A percentile compares a stretch with the other conserved stretches of the same genome.
Evolutionary conservation across 805 yeast species (phyloP).

Genomic region (Myxozyma sirexii): DNA sequence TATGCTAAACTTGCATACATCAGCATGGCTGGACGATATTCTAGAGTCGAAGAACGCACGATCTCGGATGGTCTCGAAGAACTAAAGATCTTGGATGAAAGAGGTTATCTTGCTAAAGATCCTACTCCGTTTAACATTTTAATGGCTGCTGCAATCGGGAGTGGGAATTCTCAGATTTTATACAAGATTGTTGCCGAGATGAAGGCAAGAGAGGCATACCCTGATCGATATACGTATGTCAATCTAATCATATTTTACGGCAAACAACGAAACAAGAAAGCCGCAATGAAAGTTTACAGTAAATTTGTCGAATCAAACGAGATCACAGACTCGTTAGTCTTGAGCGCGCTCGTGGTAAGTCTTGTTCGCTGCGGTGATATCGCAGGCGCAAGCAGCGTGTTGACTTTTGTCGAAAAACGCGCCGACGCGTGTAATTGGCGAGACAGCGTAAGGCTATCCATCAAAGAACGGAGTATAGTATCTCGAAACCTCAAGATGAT

Average conservation of each 20-base stretch:
- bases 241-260: slow-evolving; percentile 22
- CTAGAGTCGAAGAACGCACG: slow-evolving; percentile 21
- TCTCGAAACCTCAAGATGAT: slow-evolving; percentile 14
- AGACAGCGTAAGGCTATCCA: neutral
- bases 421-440: slow-evolving; percentile 19
- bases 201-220: slow-evolving; percentile 26
- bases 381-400: slow-evolving; percentile 37
- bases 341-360: slow-evolving; percentile 36
- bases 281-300: slow-evolving; percentile 22
- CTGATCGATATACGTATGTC: slow-evolving; percentile 43
- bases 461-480: neutral
- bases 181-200: slow-evolving; percentile 34
- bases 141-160: slow-evolving; percentile 37
- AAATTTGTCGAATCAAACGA: slow-evolving; percentile 32
- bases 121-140: slow-evolving; percentile 40
- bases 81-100: slow-evolving; percentile 16
- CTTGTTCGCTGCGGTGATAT: slow-evolving; percentile 36
- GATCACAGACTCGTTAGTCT: slow-evolving; percentile 37
- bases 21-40: neutral
- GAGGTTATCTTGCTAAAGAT: slow-evolving; percentile 25
- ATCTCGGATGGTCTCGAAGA: slow-evolving; percentile 21
- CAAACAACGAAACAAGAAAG: slow-evolving; percentile 24
- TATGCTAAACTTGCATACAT: slow-evolving; percentile 36
- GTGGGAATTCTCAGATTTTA: slow-evolving; percentile 28
- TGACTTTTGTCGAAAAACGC: slow-evolving; percentile 24